Conservation (phyloP, 768 basidiomycete genomes). For the Serendipita indica region DNA sequence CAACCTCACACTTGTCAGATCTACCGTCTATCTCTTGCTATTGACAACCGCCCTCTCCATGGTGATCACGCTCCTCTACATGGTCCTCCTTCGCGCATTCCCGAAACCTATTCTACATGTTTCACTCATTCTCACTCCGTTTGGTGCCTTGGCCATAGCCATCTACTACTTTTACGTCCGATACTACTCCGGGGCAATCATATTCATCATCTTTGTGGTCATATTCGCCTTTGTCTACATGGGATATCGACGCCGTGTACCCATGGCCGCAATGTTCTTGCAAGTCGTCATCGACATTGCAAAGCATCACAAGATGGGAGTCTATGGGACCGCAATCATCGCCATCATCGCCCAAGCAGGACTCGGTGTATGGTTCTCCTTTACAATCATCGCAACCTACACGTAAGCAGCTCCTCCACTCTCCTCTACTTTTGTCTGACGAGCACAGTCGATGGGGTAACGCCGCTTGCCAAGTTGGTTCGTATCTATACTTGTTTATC, state of each 20-base stretch:
- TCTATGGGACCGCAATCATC: conserved; percentile 60
- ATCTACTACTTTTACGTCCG: conserved; percentile 42
- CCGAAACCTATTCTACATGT: conserved; percentile 66
- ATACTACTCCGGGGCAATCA: conserved; percentile 46
- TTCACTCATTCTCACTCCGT: conserved; percentile 47
- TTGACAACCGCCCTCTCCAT: conserved; percentile 56
- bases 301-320: conserved; percentile 57
- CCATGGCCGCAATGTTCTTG: conserved; percentile 59
- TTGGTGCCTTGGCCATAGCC: conserved; percentile 13
- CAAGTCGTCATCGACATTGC: conserved; percentile 76
- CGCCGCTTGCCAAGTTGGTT: conserved; percentile 4
- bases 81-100: conserved; percentile 56
- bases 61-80: conserved; percentile 47
- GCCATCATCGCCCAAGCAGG: conserved; percentile 60
- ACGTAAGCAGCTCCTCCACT: too few species aligned
- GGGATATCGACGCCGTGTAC: conserved; percentile 57
- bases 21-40: conserved; percentile 62
- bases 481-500: background rate
- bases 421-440: too few species aligned
- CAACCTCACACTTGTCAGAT: conserved; percentile 27
- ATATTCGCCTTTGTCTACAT: conserved; percentile 63
- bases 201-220: conserved; percentile 67
- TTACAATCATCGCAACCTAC: conserved; percentile 61
- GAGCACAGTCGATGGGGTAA: background rate
- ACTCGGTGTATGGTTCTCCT: conserved; percentile 62